Evolutionary conservation across 176 grass and related monocot species (phyloP).

Genomic region (Melocanna baccifera): DNA sequence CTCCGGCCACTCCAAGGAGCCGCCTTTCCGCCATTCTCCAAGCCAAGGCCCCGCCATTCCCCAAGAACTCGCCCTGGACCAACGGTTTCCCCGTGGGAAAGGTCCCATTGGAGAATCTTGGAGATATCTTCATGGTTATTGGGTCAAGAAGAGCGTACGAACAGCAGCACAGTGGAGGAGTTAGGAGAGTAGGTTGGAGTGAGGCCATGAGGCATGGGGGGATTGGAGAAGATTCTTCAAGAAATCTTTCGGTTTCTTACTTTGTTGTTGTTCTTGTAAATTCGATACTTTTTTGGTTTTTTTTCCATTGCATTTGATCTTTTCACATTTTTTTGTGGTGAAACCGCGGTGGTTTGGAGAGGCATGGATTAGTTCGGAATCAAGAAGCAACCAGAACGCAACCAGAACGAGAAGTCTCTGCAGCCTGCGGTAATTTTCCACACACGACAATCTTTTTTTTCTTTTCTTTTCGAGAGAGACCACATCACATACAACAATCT

Average conservation of each 20-base stretch:
- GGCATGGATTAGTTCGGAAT: background rate
- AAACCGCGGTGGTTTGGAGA: background rate
- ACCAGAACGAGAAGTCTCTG: background rate
- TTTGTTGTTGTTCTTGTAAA: background rate
- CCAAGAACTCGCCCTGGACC: slow-evolving; percentile 23
- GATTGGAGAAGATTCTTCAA: background rate
- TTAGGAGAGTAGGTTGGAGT: background rate
- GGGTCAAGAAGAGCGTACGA: slow-evolving; percentile 14
- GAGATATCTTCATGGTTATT: background rate
- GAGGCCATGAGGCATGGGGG: slow-evolving; percentile 32
- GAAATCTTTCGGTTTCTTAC: background rate
- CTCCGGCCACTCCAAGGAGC: slow-evolving; percentile 29
- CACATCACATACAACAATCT: too few relatives aligned
- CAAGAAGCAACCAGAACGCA: background rate
- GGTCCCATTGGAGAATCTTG: slow-evolving; percentile 10
- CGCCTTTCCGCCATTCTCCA: slow-evolving; percentile 25
- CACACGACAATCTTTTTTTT: background rate
- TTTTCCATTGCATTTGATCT: background rate
- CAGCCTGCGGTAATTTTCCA: background rate
- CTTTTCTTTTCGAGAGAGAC: too few relatives aligned
- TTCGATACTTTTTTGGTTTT: background rate
- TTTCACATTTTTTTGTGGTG: slow-evolving; percentile 36
- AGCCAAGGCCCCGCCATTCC: slow-evolving; percentile 35
- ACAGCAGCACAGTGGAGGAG: slow-evolving; percentile 33
- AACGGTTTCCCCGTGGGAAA: slow-evolving; percentile 2